These are phyloP conservation scores for Albizia julibrissin DNA, from an alignment of 306 rosid genomes.

Conservation along the genomic window DNA sequence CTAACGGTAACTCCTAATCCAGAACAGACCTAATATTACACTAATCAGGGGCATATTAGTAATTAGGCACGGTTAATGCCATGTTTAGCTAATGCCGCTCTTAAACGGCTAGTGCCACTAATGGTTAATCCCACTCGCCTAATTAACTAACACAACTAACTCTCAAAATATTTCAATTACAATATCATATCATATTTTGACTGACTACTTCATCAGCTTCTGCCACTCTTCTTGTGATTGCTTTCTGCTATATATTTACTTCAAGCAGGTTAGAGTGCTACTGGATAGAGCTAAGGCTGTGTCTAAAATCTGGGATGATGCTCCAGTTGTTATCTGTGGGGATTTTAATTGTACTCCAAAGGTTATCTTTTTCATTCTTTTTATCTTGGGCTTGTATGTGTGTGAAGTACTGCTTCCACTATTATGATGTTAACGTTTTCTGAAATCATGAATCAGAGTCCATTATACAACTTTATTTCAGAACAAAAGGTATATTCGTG, in stretches of 20 bases:
- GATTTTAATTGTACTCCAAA: constrained; percentile 96
- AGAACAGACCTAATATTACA: too few relatives aligned
- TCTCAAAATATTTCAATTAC: too few relatives aligned
- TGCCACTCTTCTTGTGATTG: constrained; percentile 30
- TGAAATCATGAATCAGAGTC: constrained; percentile 64
- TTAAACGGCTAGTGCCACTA: too few relatives aligned
- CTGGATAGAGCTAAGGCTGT: constrained; percentile 74
- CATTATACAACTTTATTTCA: constrained; percentile 78
- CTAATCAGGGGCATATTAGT: too few relatives aligned
- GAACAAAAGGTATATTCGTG: constrained; percentile 68
- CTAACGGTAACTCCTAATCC: too few relatives aligned
- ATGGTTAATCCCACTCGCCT: too few relatives aligned
- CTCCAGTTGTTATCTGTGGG: constrained; percentile 90
- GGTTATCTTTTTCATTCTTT: constrained; percentile 50
- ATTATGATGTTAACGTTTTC: constrained; percentile 26
- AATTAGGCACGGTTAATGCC: too few relatives aligned
- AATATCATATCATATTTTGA: too few relatives aligned
- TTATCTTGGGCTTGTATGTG: not conserved
- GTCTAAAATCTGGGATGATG: constrained; percentile 77
- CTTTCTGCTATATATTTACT: constrained; percentile 26
- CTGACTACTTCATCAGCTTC: constrained; percentile 26
- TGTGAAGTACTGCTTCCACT: constrained; percentile 3
- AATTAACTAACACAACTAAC: too few relatives aligned
- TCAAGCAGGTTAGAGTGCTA: constrained; percentile 80
- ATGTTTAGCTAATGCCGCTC: too few relatives aligned